Conservation (phyloP, 768 basidiomycete genomes). For the Auriscalpium vulgare region DNA sequence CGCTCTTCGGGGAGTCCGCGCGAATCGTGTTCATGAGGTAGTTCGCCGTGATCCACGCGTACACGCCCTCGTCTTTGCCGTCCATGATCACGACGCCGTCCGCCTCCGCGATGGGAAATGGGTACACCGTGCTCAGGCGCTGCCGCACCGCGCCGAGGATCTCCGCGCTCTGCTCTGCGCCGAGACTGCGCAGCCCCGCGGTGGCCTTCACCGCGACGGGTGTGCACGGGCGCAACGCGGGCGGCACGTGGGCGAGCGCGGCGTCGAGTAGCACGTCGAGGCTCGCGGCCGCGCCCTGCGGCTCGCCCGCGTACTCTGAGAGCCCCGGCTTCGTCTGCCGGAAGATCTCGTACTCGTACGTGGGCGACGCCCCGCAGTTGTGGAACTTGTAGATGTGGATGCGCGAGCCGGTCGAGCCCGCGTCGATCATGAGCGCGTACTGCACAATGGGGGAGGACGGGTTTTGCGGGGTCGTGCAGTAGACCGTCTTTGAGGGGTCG, state of each 20-base stretch:
- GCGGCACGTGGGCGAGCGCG: slow-evolving; percentile 73
- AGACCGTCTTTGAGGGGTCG: slow-evolving; percentile 61
- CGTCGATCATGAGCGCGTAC: slow-evolving; percentile 96
- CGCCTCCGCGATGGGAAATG: slow-evolving; percentile 54
- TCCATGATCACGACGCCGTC: slow-evolving; percentile 88
- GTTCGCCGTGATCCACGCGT: slow-evolving; percentile 97
- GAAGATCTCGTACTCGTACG: slow-evolving; percentile 93
- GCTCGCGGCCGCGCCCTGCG: slow-evolving; percentile 66
- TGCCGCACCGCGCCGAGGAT: slow-evolving; percentile 70
- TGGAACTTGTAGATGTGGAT: slow-evolving; percentile 99
- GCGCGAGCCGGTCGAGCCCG: slow-evolving; percentile 93
- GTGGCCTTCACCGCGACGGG: slow-evolving; percentile 91
- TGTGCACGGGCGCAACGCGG: slow-evolving; percentile 57
- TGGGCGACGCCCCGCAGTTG: slow-evolving; percentile 69
- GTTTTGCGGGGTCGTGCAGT: slow-evolving; percentile 55
- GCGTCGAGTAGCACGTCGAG: slow-evolving; percentile 76
- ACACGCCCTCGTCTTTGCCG: slow-evolving; percentile 94
- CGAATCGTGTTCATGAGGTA: slow-evolving; percentile 77
- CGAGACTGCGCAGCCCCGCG: slow-evolving; percentile 76
- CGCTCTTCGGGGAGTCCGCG: slow-evolving; percentile 35
- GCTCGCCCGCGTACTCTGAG: slow-evolving; percentile 49
- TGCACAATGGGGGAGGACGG: slow-evolving; percentile 58
- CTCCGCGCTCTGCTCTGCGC: slow-evolving; percentile 48
- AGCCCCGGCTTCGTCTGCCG: slow-evolving; percentile 75
- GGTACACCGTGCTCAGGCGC: slow-evolving; percentile 50